A percentile compares a stretch with the other conserved stretches of the same genome.
These are phyloP conservation scores for Cyberlindnera bimundalis DNA, from an alignment of 805 yeast genomes.

Conservation along the genomic window DNA sequence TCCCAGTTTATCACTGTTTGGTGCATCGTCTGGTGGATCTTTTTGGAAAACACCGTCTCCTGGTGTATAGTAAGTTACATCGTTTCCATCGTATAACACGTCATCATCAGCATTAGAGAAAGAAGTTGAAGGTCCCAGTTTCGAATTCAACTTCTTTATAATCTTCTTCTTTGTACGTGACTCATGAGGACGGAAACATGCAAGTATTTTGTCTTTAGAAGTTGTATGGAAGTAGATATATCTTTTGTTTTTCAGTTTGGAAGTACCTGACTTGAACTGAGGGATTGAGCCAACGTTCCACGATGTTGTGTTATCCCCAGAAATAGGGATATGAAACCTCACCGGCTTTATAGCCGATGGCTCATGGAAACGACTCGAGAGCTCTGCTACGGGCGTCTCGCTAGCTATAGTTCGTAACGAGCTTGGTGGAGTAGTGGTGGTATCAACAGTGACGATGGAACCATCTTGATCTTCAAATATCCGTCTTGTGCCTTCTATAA, in stretches of 20 bases:
- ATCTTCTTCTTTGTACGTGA: constrained; percentile 38
- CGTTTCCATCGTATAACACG: constrained; percentile 3
- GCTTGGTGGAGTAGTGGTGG: background rate
- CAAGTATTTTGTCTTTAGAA: constrained; percentile 33
- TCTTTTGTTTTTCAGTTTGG: constrained; percentile 27
- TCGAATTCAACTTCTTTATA: constrained; percentile 27
- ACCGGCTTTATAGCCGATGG: constrained; percentile 14
- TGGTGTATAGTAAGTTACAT: constrained; percentile 29
- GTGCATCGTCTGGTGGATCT: constrained; percentile 57
- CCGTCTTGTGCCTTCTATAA: constrained; percentile 12
- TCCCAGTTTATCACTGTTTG: constrained; percentile 57
- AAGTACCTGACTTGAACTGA: constrained; percentile 28
- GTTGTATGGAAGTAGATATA: constrained; percentile 29
- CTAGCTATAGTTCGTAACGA: constrained; percentile 1
- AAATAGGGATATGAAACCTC: constrained; percentile 32
- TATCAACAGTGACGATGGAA: background rate
- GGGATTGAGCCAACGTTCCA: constrained; percentile 48
- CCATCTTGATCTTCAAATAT: constrained; percentile 17
- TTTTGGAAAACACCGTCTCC: constrained; percentile 52
- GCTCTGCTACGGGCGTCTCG: constrained; percentile 8
- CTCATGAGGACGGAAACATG: constrained; percentile 31
- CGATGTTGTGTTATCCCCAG: constrained; percentile 3
- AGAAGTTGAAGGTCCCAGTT: background rate
- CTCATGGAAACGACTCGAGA: constrained; percentile 3
- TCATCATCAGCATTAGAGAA: constrained; percentile 4